Evolutionary conservation across 1,284 basidiomycete species (phyloP).

Genomic region (Stygiomarasmius scandens): DNA sequence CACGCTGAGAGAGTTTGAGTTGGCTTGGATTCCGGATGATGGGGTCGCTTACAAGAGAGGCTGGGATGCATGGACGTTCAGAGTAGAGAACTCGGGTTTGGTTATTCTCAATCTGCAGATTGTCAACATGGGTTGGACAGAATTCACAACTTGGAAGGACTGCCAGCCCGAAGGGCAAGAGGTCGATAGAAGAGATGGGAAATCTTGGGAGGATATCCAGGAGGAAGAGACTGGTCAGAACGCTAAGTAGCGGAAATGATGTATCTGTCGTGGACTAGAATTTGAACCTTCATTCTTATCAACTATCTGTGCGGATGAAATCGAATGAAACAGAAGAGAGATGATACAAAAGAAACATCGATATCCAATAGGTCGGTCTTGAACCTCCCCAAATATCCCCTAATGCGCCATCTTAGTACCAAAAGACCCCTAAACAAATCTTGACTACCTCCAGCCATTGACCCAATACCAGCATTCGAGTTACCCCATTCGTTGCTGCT

Average conservation of each 20-base stretch:
- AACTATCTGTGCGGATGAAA: too few relatives aligned
- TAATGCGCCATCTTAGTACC: constrained; percentile 67
- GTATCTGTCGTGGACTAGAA: too few relatives aligned
- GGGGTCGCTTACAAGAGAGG: neutral
- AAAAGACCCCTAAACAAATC: constrained; percentile 22
- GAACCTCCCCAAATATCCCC: constrained; percentile 83
- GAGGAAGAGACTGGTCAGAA: too few relatives aligned
- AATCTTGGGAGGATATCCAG: neutral
- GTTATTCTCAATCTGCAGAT: neutral
- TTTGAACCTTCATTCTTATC: too few relatives aligned
- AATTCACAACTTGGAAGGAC: neutral
- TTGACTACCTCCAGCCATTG: constrained; percentile 18
- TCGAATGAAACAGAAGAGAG: too few relatives aligned
- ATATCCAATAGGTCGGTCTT: too few relatives aligned
- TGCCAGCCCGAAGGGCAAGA: neutral
- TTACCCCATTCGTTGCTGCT: constrained; percentile 62
- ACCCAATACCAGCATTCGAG: constrained; percentile 11
- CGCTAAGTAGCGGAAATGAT: too few relatives aligned
- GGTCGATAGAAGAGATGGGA: neutral
- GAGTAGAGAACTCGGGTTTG: neutral
- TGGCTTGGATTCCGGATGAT: neutral
- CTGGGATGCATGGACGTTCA: neutral
- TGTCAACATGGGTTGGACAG: neutral
- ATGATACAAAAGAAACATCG: too few relatives aligned
- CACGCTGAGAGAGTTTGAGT: neutral